These are phyloP conservation scores for Aspergillus nidulans DNA, from an alignment of 495 filamentous ascomycete species.

Conservation along the genomic window DNA sequence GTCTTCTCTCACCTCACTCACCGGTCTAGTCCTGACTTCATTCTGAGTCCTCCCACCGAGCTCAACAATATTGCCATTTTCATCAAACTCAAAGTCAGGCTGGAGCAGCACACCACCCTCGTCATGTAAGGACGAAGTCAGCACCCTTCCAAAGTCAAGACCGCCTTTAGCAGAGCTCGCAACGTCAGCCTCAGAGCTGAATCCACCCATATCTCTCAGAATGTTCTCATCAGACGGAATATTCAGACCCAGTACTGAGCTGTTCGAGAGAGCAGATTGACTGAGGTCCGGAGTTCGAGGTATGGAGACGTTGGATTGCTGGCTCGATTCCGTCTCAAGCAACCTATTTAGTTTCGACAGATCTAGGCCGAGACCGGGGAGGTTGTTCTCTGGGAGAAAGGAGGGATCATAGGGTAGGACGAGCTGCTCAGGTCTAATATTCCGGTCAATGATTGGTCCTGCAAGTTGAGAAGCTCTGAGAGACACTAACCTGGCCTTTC, in stretches of 20 bases:
- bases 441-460: neutral
- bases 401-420: conserved; percentile 77
- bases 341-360: conserved; percentile 25
- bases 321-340: conserved; percentile 12
- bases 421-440: conserved; percentile 68
- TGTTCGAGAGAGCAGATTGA: conserved; percentile 26
- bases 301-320: conserved; percentile 20
- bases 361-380: conserved; percentile 56
- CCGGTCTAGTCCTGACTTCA: neutral
- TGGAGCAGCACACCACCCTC: conserved; percentile 54
- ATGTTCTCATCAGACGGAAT: conserved; percentile 28
- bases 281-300: conserved; percentile 28
- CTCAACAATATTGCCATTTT: conserved; percentile 55
- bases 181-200: conserved; percentile 20
- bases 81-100: conserved; percentile 61
- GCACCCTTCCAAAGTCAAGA: conserved; percentile 16
- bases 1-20: conserved; percentile 12
- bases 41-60: conserved; percentile 19
- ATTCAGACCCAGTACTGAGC: conserved; percentile 27
- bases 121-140: conserved; percentile 26
- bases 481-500: conserved; percentile 61
- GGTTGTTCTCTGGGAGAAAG: conserved; percentile 67
- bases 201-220: conserved; percentile 16
- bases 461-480: neutral
- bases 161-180: conserved; percentile 23